Evolutionary conservation across 345 rosid species (phyloP), one percentile per base, ranked within the genome.

Genomic region (Gossypium bickii): DNA sequence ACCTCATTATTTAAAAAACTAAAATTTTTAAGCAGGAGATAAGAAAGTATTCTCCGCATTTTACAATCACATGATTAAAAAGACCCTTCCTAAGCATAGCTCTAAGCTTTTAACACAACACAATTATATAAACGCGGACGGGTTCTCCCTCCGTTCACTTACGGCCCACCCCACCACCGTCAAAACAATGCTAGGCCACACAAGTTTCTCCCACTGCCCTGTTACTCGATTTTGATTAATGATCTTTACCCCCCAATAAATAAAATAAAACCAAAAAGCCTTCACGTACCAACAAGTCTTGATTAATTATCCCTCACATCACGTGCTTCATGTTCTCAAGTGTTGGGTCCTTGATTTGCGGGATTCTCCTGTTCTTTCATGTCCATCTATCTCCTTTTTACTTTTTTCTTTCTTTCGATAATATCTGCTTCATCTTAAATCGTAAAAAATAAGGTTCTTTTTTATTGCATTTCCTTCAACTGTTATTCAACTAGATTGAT

Each of bases 291-390:
- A 53, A 49, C 53, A 49, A 15, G 17, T 6, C 0, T 17, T 12
- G 2, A 12, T 44, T 55, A 41, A 25, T 44, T n/a, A 38, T 18
- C 44, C 34, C 5, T 57, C 53, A 22, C 53, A 41, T 55, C 41
- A 34, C 41, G 1, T 34, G 57, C 65, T 60, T 13, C 34, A 25
- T 27, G 43, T 27, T 60, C 29, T 27, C 7, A 13, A 27, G 43
- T 25, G 43, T 64, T 43, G 22, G 15, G 12, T 62, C 49, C 72
- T 49, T 3, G 72, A 69, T 69, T 69, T 49, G 59, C 72, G 72
- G 72, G 45, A 69, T 51, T 22, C 56, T 48, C 41, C 58, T 68
- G 72, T 45, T 68, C 15, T 20, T 22, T 51, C 12, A 24, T 68
- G 38, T 55, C 12, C 67, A 62, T 62, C 25, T 63, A 12, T 47